Percentiles rank a stretch among this genome's conserved stretches.
Evolutionary conservation across 148 eudicot genomes (phyloP).

Genomic region (Salicornia ramosissima): DNA sequence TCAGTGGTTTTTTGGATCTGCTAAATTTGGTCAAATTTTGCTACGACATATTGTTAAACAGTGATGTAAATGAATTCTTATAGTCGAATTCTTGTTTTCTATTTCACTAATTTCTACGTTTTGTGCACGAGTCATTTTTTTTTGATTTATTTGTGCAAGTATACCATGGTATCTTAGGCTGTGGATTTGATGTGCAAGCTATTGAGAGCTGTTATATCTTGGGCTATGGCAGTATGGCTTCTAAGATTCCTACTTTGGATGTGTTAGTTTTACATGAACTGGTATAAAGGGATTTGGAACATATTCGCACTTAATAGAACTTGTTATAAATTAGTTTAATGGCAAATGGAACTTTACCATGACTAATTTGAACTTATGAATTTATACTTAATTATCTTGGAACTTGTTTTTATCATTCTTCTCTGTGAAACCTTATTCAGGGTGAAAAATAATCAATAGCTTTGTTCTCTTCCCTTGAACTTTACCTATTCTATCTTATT

Average conservation of each 20-base stretch:
- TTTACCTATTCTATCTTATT: background rate
- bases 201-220: background rate
- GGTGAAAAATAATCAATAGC: background rate
- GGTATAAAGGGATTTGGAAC: background rate
- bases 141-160: background rate
- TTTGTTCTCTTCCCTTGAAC: background rate
- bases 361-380: background rate
- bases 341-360: background rate
- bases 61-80: background rate
- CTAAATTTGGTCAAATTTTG: background rate
- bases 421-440: background rate
- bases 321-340: background rate
- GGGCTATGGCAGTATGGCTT: background rate
- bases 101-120: background rate
- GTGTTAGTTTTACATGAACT: background rate
- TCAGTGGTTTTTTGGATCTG: slow-evolving; percentile 10
- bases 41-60: background rate
- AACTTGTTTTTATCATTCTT: background rate
- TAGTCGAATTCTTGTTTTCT: background rate
- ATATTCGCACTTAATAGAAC: background rate
- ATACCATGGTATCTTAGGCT: too few species aligned
- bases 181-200: background rate
- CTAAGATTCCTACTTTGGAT: background rate
- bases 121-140: background rate
- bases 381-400: too few species aligned